Conservation (phyloP, 2,329 filamentous ascomycete species). For the Epichloe typhina region DNA sequence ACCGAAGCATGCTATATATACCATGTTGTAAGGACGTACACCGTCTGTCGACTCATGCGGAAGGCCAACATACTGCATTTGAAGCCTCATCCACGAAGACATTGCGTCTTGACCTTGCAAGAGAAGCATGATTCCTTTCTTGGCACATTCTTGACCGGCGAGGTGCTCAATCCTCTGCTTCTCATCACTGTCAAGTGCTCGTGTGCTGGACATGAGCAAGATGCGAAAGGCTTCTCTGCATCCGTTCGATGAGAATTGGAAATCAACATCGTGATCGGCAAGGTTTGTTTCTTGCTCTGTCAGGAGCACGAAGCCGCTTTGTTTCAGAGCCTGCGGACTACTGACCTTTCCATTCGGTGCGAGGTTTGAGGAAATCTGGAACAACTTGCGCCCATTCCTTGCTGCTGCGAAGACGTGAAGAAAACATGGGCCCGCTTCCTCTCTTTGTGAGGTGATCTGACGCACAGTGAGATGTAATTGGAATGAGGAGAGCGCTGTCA, state of each 20-base stretch:
- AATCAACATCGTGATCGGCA: slow-evolving; percentile 31
- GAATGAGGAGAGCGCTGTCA: not conserved
- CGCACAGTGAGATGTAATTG: not conserved
- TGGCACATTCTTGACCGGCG: slow-evolving; percentile 22
- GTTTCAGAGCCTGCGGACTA: not conserved
- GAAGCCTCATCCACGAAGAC: slow-evolving; percentile 26
- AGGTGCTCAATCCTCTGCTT: slow-evolving; percentile 27
- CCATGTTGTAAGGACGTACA: not conserved
- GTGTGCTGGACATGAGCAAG: slow-evolving; percentile 26
- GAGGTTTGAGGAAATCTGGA: slow-evolving; percentile 12
- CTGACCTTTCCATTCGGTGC: slow-evolving; percentile 15
- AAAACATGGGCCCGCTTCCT: slow-evolving; percentile 18
- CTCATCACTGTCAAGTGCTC: slow-evolving; percentile 19
- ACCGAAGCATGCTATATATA: slow-evolving; percentile 19
- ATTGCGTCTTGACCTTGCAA: slow-evolving; percentile 20
- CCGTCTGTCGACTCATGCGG: not conserved
- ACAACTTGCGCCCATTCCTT: slow-evolving; percentile 22
- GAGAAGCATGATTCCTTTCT: slow-evolving; percentile 32
- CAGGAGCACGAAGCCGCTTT: not conserved
- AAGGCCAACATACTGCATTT: slow-evolving; percentile 25
- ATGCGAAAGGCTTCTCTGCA: slow-evolving; percentile 18
- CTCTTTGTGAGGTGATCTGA: not conserved
- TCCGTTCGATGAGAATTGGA: slow-evolving; percentile 17
- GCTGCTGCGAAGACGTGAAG: slow-evolving; percentile 24
- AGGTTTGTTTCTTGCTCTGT: slow-evolving; percentile 25